These are phyloP conservation scores for Crithidia acanthocephali DNA, from an alignment of 208 protist genomes.

Conservation along the genomic window DNA sequence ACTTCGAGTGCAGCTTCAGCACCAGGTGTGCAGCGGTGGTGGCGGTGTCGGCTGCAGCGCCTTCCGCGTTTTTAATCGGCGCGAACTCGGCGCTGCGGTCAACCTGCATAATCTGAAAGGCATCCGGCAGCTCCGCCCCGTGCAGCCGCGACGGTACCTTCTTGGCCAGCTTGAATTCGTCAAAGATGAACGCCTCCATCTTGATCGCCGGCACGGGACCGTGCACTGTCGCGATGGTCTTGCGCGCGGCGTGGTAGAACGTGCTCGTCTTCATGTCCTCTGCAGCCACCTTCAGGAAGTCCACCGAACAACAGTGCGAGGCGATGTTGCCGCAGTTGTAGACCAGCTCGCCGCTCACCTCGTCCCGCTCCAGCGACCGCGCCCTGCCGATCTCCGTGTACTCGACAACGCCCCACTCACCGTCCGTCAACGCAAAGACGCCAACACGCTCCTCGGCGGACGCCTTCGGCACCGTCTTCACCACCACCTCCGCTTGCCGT, in stretches of 20 bases:
- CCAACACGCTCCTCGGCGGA: conserved; percentile 93
- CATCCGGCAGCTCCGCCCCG: conserved; percentile 7
- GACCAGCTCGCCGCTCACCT: conserved; percentile 75
- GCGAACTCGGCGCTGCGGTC: conserved; percentile 94
- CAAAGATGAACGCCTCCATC: conserved; percentile 99
- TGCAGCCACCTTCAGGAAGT: conserved; percentile 71
- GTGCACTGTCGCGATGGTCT: conserved; percentile 93
- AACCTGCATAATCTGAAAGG: conserved; percentile 90
- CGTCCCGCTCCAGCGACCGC: conserved; percentile 55
- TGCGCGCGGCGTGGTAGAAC: conserved; percentile 95
- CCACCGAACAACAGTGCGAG: conserved; percentile 93
- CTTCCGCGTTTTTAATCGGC: conserved; percentile 97
- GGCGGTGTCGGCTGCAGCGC: conserved; percentile 78
- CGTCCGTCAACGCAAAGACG: conserved; percentile 92
- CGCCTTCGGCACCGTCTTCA: conserved; percentile 94
- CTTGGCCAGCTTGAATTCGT: conserved; percentile 91
- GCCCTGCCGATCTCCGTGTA: conserved; percentile 97
- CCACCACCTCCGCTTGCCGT: conserved; percentile 78
- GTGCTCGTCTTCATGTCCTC: conserved; percentile 51
- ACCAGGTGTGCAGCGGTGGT: conserved; percentile 83
- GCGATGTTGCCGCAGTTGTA: conserved; percentile 98
- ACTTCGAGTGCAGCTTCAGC: conserved; percentile 69
- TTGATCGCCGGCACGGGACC: conserved; percentile 85
- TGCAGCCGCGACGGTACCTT: conserved; percentile 29
- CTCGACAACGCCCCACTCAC: conserved; percentile 94